These are phyloP conservation scores for Trypanosoma conorhini DNA, from an alignment of 208 protist genomes.

Conservation along the genomic window DNA sequence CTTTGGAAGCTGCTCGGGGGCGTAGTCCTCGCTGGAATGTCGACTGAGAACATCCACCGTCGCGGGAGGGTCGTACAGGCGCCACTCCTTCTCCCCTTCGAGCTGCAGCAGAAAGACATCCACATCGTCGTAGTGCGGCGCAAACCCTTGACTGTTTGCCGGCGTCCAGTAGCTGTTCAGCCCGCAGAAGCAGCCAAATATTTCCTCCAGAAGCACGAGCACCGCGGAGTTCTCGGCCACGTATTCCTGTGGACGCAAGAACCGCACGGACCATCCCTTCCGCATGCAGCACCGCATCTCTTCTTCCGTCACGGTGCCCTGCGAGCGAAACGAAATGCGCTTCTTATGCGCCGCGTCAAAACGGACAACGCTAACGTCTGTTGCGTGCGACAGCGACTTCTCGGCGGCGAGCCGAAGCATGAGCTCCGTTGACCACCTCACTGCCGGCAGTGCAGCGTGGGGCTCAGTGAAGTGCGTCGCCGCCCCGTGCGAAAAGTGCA, in stretches of 20 bases:
- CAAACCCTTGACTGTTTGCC: slow-evolving; percentile 87
- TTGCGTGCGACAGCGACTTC: slow-evolving; percentile 37
- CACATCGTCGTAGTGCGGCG: slow-evolving; percentile 97
- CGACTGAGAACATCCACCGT: slow-evolving; percentile 68
- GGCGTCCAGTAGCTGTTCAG: slow-evolving; percentile 96
- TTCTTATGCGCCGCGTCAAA: slow-evolving; percentile 51
- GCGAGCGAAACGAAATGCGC: slow-evolving; percentile 38
- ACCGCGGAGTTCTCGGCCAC: slow-evolving; percentile 61
- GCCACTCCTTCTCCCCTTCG: slow-evolving; percentile 94
- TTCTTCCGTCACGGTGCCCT: slow-evolving; percentile 24
- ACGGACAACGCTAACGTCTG: slow-evolving; percentile 54
- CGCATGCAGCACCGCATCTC: slow-evolving; percentile 59
- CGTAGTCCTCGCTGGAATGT: slow-evolving; percentile 79
- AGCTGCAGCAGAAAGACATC: slow-evolving; percentile 96
- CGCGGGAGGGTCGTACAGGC: slow-evolving; percentile 77
- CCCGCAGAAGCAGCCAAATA: slow-evolving; percentile 86
- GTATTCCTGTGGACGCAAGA: slow-evolving; percentile 84
- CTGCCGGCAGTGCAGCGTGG: slow-evolving; percentile 32
- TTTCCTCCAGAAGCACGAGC: slow-evolving; percentile 74
- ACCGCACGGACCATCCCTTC: slow-evolving; percentile 80
- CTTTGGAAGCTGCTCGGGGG: slow-evolving; percentile 71
- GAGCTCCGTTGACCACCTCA: slow-evolving; percentile 52
- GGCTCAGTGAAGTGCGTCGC: slow-evolving; percentile 44
- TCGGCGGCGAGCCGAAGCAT: slow-evolving; percentile 43
- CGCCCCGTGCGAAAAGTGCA: slow-evolving; percentile 42